phyloP scores from a whole-genome alignment of 305 asterid genomes.

The Fraxinus greggii region DNA sequence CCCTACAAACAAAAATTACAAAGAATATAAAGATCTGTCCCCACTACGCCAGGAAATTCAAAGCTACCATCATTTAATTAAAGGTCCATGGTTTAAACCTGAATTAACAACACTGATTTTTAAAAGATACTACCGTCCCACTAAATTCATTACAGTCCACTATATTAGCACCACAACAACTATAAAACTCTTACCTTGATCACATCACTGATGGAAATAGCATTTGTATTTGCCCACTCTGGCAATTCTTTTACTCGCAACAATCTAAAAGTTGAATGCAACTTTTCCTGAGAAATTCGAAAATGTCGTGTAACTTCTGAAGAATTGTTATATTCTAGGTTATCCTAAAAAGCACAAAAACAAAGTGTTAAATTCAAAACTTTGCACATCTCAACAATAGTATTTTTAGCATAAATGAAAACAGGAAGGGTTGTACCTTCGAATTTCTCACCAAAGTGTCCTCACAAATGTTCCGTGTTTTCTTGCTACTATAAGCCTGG shows the following conservation, averaged over 20 bases:
- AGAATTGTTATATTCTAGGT: slow-evolving; percentile 26
- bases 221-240: slow-evolving; percentile 86
- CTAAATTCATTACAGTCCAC: neutral
- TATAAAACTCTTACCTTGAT: slow-evolving; percentile 54
- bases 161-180: neutral
- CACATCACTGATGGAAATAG: slow-evolving; percentile 81
- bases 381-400: neutral
- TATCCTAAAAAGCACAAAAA: slow-evolving; percentile 28
- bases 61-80: slow-evolving; percentile 5
- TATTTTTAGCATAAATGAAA: neutral
- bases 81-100: slow-evolving; percentile 5
- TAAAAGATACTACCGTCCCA: neutral
- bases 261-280: slow-evolving; percentile 64
- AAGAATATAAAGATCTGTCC: neutral
- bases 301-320: slow-evolving; percentile 53
- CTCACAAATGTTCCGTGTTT: slow-evolving; percentile 41
- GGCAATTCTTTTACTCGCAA: slow-evolving; percentile 76
- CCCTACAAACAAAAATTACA: slow-evolving; percentile 52
- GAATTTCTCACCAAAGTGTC: slow-evolving; percentile 29
- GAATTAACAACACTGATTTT: neutral
- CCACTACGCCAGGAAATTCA: slow-evolving; percentile 13
- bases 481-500: slow-evolving; percentile 43
- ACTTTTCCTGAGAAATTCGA: slow-evolving; percentile 47
- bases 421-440: slow-evolving; percentile 31
- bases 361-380: slow-evolving; percentile 15